Evolutionary conservation across 495 filamentous ascomycete species (phyloP).

Genomic region (Aspergillus nanangensis): DNA sequence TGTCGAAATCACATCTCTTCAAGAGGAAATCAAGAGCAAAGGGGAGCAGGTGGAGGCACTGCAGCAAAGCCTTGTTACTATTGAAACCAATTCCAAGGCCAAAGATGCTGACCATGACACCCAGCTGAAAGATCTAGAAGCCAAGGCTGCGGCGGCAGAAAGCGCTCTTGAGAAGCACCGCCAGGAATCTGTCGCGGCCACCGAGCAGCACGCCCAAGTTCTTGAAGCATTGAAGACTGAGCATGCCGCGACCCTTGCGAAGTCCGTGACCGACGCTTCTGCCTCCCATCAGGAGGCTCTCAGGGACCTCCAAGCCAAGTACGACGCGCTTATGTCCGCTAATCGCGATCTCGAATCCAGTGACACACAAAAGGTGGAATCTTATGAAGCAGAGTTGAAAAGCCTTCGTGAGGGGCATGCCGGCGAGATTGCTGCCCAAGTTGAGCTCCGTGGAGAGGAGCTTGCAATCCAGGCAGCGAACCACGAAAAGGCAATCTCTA

Average conservation of each 20-base stretch:
- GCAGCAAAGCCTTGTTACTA: conserved; percentile 28
- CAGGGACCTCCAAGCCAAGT: conserved; percentile 33
- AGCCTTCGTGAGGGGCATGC: conserved; percentile 26
- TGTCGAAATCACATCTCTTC: conserved; percentile 37
- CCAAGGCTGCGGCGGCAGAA: conserved; percentile 31
- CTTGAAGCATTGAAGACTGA: conserved; percentile 27
- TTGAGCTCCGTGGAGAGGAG: conserved; percentile 29
- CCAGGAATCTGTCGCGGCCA: conserved; percentile 17
- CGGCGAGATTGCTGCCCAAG: conserved; percentile 27
- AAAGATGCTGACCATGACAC: conserved; percentile 32
- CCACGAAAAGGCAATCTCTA: conserved; percentile 28
- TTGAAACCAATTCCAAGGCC: conserved; percentile 32
- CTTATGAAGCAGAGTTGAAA: conserved; percentile 35
- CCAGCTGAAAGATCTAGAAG: conserved; percentile 29
- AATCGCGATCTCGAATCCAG: conserved; percentile 30
- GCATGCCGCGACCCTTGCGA: conserved; percentile 31
- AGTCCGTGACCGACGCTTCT: conserved; percentile 21
- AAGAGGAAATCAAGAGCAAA: conserved; percentile 37
- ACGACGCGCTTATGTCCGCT: conserved; percentile 32
- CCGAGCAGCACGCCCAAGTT: conserved; percentile 28
- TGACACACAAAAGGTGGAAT: conserved; percentile 28
- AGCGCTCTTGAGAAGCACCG: conserved; percentile 28
- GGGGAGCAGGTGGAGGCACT: conserved; percentile 33
- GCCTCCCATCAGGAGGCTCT: conserved; percentile 28
- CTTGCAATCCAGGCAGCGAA: too few relatives aligned